These are phyloP conservation scores for Boletus edulis DNA, from an alignment of 768 basidiomycete species.

Conservation along the genomic window DNA sequence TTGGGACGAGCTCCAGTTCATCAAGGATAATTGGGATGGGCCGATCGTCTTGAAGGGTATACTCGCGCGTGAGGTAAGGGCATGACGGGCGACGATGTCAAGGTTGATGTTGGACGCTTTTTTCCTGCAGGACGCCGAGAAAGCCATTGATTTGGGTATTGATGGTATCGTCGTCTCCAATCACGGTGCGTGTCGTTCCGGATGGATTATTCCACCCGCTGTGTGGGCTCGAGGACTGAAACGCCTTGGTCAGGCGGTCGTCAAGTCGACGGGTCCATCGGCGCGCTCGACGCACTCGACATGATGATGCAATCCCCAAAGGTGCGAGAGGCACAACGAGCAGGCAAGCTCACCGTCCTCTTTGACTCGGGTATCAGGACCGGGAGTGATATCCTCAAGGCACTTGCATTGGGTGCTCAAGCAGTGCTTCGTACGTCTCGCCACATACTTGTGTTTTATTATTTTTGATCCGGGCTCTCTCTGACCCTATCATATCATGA, in stretches of 20 bases:
- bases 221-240: background rate
- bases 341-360: slow-evolving; percentile 63
- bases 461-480: background rate
- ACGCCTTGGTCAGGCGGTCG: slow-evolving; percentile 51
- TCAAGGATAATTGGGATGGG: slow-evolving; percentile 48
- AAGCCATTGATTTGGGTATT: slow-evolving; percentile 58
- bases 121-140: slow-evolving; percentile 42
- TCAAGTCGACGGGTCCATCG: slow-evolving; percentile 76
- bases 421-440: slow-evolving; percentile 41
- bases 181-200: slow-evolving; percentile 49
- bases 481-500: background rate
- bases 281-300: slow-evolving; percentile 69
- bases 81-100: background rate
- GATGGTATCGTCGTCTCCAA: slow-evolving; percentile 82
- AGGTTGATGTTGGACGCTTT: too few relatives aligned
- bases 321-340: slow-evolving; percentile 52
- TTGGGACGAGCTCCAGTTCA: slow-evolving; percentile 46
- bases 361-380: slow-evolving; percentile 63
- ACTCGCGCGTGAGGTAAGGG: slow-evolving; percentile 16
- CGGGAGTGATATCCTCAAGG: slow-evolving; percentile 53
- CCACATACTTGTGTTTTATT: background rate
- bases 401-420: slow-evolving; percentile 56
- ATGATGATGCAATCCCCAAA: slow-evolving; percentile 62
- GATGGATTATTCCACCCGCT: background rate
- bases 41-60: slow-evolving; percentile 50